Evolutionary conservation across 169 alveolate species (phyloP), one percentile per base, ranked within the genome.

Genomic region (Plasmodium vinckei): DNA sequence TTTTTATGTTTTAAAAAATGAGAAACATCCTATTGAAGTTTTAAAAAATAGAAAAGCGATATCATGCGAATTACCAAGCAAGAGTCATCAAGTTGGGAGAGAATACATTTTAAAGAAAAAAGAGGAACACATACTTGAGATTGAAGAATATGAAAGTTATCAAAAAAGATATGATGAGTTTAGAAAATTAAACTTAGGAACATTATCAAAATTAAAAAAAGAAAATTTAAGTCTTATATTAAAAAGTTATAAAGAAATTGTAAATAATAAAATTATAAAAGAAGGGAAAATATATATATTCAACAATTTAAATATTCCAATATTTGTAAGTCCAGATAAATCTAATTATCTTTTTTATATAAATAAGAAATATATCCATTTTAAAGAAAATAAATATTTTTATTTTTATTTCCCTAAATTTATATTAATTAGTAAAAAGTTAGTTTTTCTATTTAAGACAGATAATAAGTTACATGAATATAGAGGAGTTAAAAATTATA

Each of bases 381-480:
- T 77, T 69, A 77, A 77, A 13, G 88, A 64, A 27, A 57, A 51
- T 10, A 77, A 77, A 27, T 51, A 54, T 64, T 49, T 77, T 77
- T 63, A 47, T 64, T 77, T 77, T 63, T 44, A 63, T 15, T 77
- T 77, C 4, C 88, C 88, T 0, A 77, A 77, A 51, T 77, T 77
- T n/a, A 23, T 77, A 7, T 27, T 77, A 46, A 49, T 77, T 44
- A 57, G 51, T n/a, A 47, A 13, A 42, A 51, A 65, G 9, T 15
- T 63, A 25, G 17, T 63, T 2, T 23, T 77, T 39, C 7, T 77
- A 21, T 69, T 77, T 0, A 77, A 77, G 56, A 15, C 39, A 21
- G 59, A 46, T 27, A 68, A 51, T 47, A 68, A 64, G 1, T 1
- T 77, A n/a, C 33, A 25, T 13, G 53, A 64, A 64, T 77, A 77